These are phyloP conservation scores for Phialophora expanda DNA, from an alignment of 2,329 filamentous ascomycete species.

Conservation along the genomic window DNA sequence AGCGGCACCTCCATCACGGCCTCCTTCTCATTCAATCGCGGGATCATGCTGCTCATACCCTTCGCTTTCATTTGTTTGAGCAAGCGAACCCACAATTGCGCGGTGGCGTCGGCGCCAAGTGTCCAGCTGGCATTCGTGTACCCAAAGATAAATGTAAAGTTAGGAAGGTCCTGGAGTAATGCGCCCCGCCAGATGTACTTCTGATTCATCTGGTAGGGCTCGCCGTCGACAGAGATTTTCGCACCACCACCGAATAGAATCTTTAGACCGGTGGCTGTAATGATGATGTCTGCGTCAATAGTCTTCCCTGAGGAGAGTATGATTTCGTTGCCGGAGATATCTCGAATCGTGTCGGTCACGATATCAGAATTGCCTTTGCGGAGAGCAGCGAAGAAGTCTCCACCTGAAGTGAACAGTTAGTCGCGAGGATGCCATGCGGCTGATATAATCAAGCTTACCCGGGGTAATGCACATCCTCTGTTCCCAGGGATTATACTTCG, in stretches of 20 bases:
- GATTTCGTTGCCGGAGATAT: slow-evolving; percentile 57
- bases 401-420: slow-evolving; percentile 55
- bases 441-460: slow-evolving; percentile 20
- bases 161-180: slow-evolving; percentile 54
- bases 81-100: slow-evolving; percentile 47
- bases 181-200: slow-evolving; percentile 53
- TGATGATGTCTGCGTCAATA: slow-evolving; percentile 51
- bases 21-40: slow-evolving; percentile 27
- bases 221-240: slow-evolving; percentile 47
- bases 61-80: slow-evolving; percentile 40
- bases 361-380: slow-evolving; percentile 58
- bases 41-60: slow-evolving; percentile 30
- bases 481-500: slow-evolving; percentile 70
- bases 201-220: slow-evolving; percentile 41
- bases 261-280: slow-evolving; percentile 54
- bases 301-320: slow-evolving; percentile 51
- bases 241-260: slow-evolving; percentile 49
- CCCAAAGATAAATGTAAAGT: slow-evolving; percentile 50
- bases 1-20: slow-evolving; percentile 37
- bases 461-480: slow-evolving; percentile 71
- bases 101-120: slow-evolving; percentile 52
- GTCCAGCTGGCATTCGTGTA: slow-evolving; percentile 55
- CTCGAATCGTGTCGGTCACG: slow-evolving; percentile 61
- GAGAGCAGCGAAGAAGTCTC: slow-evolving; percentile 63
- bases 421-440: background rate